Conservation (phyloP, 2,329 filamentous ascomycete species). For the Geoglossum cookeanum region DNA sequence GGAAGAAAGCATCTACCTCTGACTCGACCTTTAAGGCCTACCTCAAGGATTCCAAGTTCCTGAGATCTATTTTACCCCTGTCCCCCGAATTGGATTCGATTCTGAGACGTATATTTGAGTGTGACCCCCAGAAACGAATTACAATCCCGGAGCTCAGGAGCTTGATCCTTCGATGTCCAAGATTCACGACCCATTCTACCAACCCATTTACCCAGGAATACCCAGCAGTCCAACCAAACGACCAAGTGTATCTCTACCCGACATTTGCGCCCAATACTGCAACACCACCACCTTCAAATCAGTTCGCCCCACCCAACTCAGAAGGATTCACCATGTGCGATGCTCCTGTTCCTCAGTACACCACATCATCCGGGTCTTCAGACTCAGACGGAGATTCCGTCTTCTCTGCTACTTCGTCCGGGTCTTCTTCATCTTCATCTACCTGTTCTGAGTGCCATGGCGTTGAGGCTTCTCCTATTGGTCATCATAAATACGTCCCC, state of each 20-base stretch:
- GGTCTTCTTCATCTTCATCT: constrained; percentile 3
- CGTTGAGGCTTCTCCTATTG: not conserved
- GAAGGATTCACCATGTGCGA: not conserved
- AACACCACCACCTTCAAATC: not conserved
- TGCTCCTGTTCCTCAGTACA: not conserved
- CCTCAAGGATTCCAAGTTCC: constrained; percentile 64
- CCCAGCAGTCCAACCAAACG: not conserved
- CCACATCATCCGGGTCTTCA: constrained; percentile 4
- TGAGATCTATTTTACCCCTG: constrained; percentile 81
- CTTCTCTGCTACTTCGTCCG: constrained; percentile 2
- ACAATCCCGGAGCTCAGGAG: constrained; percentile 60
- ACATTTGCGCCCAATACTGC: not conserved
- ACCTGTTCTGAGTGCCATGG: not conserved
- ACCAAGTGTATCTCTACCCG: not conserved
- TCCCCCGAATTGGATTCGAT: constrained; percentile 81
- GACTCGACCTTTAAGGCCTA: constrained; percentile 92
- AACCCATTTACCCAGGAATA: not conserved
- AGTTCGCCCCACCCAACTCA: not conserved
- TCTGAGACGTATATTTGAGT: constrained; percentile 69
- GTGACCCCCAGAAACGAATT: constrained; percentile 66
- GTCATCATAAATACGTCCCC: not conserved
- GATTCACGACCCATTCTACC: constrained; percentile 36
- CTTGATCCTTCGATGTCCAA: constrained; percentile 55
- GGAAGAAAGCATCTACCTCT: constrained; percentile 87
- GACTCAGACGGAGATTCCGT: constrained; percentile 1